These are phyloP conservation scores for Emergomyces africanus DNA, from an alignment of 2,329 filamentous ascomycete species.

Conservation along the genomic window DNA sequence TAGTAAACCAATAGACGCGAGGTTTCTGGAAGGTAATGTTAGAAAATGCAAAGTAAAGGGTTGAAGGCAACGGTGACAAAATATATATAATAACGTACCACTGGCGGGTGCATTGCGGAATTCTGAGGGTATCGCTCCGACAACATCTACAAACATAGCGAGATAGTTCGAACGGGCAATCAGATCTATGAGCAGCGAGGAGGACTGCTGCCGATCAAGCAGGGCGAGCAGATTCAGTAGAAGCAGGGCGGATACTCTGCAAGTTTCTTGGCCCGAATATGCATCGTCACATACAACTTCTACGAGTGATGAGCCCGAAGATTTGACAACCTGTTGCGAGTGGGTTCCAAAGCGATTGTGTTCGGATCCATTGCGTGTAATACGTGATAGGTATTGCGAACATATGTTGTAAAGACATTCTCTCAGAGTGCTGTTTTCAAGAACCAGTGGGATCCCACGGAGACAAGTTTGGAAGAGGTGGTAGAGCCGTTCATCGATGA, in stretches of 20 bases:
- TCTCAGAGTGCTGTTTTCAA: constrained; percentile 57
- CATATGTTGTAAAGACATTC: constrained; percentile 85
- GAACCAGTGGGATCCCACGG: constrained; percentile 61
- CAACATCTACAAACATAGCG: constrained; percentile 75
- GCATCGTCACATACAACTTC: constrained; percentile 89
- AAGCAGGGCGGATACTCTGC: constrained; percentile 73
- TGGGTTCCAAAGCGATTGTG: constrained; percentile 16
- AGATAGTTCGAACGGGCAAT: constrained; percentile 84
- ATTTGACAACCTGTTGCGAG: constrained; percentile 57
- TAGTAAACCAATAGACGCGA: constrained; percentile 46
- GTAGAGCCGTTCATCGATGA: constrained; percentile 78
- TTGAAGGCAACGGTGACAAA: not conserved
- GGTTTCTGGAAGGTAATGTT: constrained; percentile 32
- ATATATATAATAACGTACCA: constrained; percentile 36
- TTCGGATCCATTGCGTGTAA: constrained; percentile 18
- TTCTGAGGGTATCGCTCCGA: constrained; percentile 65
- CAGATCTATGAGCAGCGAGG: constrained; percentile 61
- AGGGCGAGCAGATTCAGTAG: constrained; percentile 68
- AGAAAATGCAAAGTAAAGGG: not conserved
- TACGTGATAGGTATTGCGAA: constrained; percentile 62
- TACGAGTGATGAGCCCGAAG: constrained; percentile 68
- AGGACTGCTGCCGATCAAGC: constrained; percentile 58
- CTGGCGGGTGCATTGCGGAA: constrained; percentile 45
- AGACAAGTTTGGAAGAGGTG: constrained; percentile 84
- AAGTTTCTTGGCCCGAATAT: constrained; percentile 66